Evolutionary conservation across 192 early-diverging fungal species (phyloP).

Genomic region (Rhizophagus sp.): DNA sequence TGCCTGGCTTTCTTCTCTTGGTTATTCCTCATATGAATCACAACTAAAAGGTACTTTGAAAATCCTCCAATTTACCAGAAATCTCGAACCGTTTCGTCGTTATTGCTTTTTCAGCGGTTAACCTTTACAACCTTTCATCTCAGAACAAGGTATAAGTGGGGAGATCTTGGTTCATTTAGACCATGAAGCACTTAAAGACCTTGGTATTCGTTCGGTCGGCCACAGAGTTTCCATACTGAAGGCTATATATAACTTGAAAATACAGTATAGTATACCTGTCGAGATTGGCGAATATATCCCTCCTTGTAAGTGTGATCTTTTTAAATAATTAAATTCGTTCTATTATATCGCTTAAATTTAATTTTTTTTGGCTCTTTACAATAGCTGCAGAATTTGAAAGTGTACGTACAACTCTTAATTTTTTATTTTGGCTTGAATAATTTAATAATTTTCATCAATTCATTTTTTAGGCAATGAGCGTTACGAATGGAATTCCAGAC

Average conservation of each 20-base stretch:
- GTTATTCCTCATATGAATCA: conserved; percentile 55
- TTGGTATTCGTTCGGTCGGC: conserved; percentile 84
- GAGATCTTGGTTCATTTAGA: conserved; percentile 86
- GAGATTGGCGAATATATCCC: conserved; percentile 86
- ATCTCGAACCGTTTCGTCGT: background rate
- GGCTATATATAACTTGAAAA: conserved; percentile 83
- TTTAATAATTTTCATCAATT: background rate
- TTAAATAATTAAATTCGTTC: background rate
- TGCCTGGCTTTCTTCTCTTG: conserved; percentile 55
- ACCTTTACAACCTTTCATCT: background rate
- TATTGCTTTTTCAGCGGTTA: background rate
- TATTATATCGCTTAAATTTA: background rate
- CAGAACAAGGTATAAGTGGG: conserved; percentile 90
- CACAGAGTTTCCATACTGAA: conserved; percentile 87
- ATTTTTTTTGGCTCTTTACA: background rate
- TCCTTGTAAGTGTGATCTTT: conserved; percentile 52
- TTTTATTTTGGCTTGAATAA: background rate
- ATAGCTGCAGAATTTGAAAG: conserved; percentile 58
- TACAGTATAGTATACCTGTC: conserved; percentile 75
- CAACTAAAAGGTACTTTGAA: conserved; percentile 53
- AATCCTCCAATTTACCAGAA: background rate
- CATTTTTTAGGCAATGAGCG: conserved; percentile 42
- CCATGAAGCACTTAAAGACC: conserved; percentile 87
- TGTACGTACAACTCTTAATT: conserved; percentile 37
- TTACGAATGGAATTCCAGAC: conserved; percentile 48